These are phyloP conservation scores for Cajanus cajan DNA, from an alignment of 306 rosid genomes.

Conservation along the genomic window DNA sequence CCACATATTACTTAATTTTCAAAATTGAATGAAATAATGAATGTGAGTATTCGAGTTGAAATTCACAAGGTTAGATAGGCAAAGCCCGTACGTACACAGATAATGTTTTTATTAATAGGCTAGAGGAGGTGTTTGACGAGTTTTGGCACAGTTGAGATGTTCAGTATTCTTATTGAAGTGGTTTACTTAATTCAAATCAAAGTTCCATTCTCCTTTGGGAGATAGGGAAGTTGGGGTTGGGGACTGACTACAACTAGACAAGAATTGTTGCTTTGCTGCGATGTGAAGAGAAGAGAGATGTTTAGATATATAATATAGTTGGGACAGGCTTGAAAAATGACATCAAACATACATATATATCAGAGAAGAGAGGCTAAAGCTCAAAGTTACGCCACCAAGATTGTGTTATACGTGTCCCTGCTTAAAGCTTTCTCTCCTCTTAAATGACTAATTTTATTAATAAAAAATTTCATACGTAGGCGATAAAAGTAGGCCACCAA, in stretches of 20 bases:
- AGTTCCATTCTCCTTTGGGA: background rate
- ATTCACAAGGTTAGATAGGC: too few species aligned
- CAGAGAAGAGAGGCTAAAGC: background rate
- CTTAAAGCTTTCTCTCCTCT: slow-evolving; percentile 20
- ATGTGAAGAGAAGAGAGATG: background rate
- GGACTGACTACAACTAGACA: slow-evolving; percentile 20
- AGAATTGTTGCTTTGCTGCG: background rate
- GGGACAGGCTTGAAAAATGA: slow-evolving; percentile 51
- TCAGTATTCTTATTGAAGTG: background rate
- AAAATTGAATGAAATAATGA: too few species aligned
- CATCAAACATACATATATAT: background rate
- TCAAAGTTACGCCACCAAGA: slow-evolving; percentile 25
- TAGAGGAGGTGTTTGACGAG: background rate
- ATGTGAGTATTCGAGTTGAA: too few species aligned
- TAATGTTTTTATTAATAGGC: background rate
- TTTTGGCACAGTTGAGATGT: background rate
- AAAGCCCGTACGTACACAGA: background rate
- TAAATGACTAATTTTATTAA: slow-evolving; percentile 9
- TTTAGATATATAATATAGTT: too few species aligned
- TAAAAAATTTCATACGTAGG: background rate
- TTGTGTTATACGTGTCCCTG: slow-evolving; percentile 18
- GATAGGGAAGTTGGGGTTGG: slow-evolving; percentile 35
- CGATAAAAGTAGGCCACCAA: slow-evolving; percentile 74
- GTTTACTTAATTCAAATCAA: too few species aligned
- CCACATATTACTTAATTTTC: too few species aligned